phyloP scores from a whole-genome alignment of 345 rosid genomes.

The Kandelia obovata region DNA sequence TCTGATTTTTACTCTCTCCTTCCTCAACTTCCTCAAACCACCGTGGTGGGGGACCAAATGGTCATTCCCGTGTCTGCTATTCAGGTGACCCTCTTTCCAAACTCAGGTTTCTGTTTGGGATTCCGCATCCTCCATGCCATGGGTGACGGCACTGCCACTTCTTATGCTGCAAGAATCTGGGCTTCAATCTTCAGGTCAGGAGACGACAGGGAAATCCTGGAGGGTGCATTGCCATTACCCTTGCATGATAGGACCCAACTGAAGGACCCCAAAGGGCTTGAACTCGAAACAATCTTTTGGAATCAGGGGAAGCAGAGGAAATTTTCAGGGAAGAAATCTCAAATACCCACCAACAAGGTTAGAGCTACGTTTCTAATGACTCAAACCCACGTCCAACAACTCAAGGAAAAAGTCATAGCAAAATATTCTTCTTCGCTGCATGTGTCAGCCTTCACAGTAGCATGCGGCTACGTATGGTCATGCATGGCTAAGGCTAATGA shows the following conservation, averaged over 20 bases:
- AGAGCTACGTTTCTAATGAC: constrained; percentile 32
- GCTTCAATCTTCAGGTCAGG: constrained; percentile 25
- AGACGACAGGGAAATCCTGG: background rate
- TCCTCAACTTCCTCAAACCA: constrained; percentile 21
- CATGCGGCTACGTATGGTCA: constrained; percentile 38
- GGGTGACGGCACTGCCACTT: constrained; percentile 31
- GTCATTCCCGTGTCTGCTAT: constrained; percentile 24
- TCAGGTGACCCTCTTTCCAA: constrained; percentile 36
- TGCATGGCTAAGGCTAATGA: constrained; percentile 21
- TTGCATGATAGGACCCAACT: constrained; percentile 23
- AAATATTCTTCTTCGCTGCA: constrained; percentile 1
- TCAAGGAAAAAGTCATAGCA: constrained; percentile 23
- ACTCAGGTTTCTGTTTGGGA: constrained; percentile 38
- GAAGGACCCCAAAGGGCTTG: constrained; percentile 32
- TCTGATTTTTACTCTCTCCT: constrained; percentile 20
- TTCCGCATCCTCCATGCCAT: constrained; percentile 18
- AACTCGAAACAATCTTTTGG: background rate
- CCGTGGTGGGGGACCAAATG: background rate
- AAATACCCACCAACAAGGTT: constrained; percentile 7
- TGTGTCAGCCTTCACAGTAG: constrained; percentile 32
- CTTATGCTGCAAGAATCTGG: constrained; percentile 38
- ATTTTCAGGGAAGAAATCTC: too few relatives aligned
- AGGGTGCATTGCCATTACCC: constrained; percentile 8
- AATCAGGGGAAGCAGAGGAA: background rate
- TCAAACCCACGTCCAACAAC: constrained; percentile 20